These are phyloP conservation scores for Coemansia sp. DNA, from an alignment of 192 early-diverging fungal genomes.

Conservation along the genomic window DNA sequence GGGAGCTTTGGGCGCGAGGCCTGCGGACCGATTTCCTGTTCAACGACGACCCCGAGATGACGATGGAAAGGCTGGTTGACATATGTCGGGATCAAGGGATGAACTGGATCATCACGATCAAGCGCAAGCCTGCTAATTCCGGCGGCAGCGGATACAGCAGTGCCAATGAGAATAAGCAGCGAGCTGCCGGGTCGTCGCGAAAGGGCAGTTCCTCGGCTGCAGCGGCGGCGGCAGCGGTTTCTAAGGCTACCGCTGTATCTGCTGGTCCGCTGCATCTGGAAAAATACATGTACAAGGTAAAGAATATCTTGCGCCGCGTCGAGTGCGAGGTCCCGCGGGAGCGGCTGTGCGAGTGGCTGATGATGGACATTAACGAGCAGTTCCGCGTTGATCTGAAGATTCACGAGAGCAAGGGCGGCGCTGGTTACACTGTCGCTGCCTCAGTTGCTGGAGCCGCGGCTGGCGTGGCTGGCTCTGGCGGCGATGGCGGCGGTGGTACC, in stretches of 20 bases:
- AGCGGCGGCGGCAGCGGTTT: too few relatives aligned
- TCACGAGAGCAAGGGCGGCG: slow-evolving; percentile 31
- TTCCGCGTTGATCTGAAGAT: slow-evolving; percentile 55
- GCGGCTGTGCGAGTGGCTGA: slow-evolving; percentile 58
- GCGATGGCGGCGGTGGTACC: too few relatives aligned
- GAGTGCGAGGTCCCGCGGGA: slow-evolving; percentile 66
- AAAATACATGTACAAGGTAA: slow-evolving; percentile 60
- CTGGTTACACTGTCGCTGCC: neutral
- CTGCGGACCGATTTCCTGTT: slow-evolving; percentile 81
- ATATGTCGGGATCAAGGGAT: slow-evolving; percentile 66
- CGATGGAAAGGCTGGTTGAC: slow-evolving; percentile 60
- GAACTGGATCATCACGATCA: slow-evolving; percentile 78
- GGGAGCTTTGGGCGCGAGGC: slow-evolving; percentile 73
- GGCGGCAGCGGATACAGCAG: neutral
- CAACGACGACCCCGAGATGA: slow-evolving; percentile 66
- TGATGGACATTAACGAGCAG: slow-evolving; percentile 67
- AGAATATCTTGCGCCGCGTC: slow-evolving; percentile 66
- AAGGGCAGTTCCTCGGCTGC: too few relatives aligned
- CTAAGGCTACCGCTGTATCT: too few relatives aligned
- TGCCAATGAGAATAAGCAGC: neutral
- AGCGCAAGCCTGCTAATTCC: slow-evolving; percentile 27
- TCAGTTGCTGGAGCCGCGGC: neutral
- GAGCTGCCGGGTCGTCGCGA: neutral
- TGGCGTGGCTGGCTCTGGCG: neutral
- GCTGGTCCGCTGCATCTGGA: neutral